phyloP scores from a whole-genome alignment of 2,329 filamentous ascomycete species.

The Cladosporium sp. region DNA sequence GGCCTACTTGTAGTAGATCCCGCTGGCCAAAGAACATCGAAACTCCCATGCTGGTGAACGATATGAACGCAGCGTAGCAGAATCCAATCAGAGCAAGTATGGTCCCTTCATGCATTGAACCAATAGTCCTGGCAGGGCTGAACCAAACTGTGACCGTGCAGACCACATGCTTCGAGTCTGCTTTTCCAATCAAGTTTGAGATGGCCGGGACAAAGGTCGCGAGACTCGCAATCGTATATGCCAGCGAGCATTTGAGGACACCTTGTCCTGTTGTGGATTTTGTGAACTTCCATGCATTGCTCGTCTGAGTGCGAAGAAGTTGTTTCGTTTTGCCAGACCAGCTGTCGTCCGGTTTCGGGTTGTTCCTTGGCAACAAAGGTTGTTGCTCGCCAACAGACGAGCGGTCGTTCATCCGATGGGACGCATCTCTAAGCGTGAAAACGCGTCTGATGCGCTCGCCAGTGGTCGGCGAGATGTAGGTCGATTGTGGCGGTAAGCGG shows the following conservation, averaged over 20 bases:
- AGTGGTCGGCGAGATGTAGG: slow-evolving; percentile 79
- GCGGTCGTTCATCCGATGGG: slow-evolving; percentile 32
- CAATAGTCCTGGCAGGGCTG: slow-evolving; percentile 78
- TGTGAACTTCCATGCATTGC: slow-evolving; percentile 47
- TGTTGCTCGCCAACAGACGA: slow-evolving; percentile 30
- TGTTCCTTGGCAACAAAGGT: slow-evolving; percentile 23
- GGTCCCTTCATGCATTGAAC: slow-evolving; percentile 84
- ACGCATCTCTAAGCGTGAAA: slow-evolving; percentile 66
- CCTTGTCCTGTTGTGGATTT: slow-evolving; percentile 70
- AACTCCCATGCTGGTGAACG: slow-evolving; percentile 81
- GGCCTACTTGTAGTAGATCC: slow-evolving; percentile 65
- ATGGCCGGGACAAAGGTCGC: slow-evolving; percentile 77
- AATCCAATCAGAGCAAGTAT: slow-evolving; percentile 74
- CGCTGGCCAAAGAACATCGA: slow-evolving; percentile 72
- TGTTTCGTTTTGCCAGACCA: slow-evolving; percentile 12
- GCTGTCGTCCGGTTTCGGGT: slow-evolving; percentile 9
- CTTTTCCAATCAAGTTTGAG: slow-evolving; percentile 68
- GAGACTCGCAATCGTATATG: slow-evolving; percentile 80
- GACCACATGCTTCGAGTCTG: slow-evolving; percentile 90
- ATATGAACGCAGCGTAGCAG: slow-evolving; percentile 70
- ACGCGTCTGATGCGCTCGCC: slow-evolving; percentile 78
- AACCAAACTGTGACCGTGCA: slow-evolving; percentile 94
- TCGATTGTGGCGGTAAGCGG: slow-evolving; percentile 66
- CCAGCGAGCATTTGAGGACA: slow-evolving; percentile 85
- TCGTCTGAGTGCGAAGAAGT: background rate